Evolutionary conservation across 2,329 filamentous ascomycete genomes (phyloP).

Genomic region (Neocucurbitaria cava): DNA sequence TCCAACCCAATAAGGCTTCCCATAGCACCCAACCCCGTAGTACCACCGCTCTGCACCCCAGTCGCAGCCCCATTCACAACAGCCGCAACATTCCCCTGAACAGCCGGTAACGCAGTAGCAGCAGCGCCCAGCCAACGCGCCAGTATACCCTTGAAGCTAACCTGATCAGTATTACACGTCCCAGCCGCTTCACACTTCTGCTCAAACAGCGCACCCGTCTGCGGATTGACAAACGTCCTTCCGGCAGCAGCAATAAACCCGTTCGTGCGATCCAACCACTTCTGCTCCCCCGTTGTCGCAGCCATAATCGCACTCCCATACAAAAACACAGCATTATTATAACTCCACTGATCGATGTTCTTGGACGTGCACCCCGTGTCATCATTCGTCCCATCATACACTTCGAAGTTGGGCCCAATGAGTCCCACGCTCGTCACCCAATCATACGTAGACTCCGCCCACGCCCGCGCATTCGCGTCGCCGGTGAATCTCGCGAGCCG

Average conservation of each 20-base stretch:
- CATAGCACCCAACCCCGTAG: constrained; percentile 16
- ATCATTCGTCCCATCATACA: constrained; percentile 60
- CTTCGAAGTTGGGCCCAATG: constrained; percentile 56
- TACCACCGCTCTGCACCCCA: constrained; percentile 11
- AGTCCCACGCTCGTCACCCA: constrained; percentile 58
- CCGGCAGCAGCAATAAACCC: constrained; percentile 46
- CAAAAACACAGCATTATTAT: constrained; percentile 61
- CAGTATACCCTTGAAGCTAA: constrained; percentile 65
- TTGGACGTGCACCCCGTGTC: constrained; percentile 52
- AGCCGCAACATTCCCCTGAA: constrained; percentile 15
- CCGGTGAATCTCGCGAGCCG: constrained; percentile 71
- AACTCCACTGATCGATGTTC: constrained; percentile 56
- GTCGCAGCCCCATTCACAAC: constrained; percentile 20
- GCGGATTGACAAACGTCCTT: constrained; percentile 28
- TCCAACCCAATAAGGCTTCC: constrained; percentile 25
- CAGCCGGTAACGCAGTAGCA: constrained; percentile 26
- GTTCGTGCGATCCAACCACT: constrained; percentile 32
- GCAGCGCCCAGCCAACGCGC: constrained; percentile 38
- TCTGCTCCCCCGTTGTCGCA: constrained; percentile 21
- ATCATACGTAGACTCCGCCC: constrained; percentile 70
- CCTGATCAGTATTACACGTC: constrained; percentile 70
- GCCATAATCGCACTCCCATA: constrained; percentile 52
- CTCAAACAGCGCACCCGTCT: constrained; percentile 55
- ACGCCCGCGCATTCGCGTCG: constrained; percentile 59
- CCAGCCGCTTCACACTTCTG: constrained; percentile 65